Conservation (phyloP, 2,329 filamentous ascomycete species). For the Aspergillus sp. region DNA sequence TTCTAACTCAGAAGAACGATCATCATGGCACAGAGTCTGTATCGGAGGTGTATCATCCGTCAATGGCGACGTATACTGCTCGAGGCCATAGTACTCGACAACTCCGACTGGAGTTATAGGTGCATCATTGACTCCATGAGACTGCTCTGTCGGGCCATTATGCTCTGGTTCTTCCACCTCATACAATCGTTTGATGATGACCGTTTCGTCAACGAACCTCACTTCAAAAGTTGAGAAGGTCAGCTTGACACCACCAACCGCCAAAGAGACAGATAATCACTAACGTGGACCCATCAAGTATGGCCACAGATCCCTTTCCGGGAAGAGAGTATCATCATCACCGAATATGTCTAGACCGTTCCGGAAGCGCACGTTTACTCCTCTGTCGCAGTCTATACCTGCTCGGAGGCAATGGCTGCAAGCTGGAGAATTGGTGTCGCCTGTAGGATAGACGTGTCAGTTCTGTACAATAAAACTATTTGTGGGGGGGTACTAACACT, state of each 20-base stretch:
- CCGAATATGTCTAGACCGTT: slow-evolving; percentile 18
- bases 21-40: background rate
- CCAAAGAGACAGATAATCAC: background rate
- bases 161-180: background rate
- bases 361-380: slow-evolving; percentile 25
- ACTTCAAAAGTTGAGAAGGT: slow-evolving; percentile 13
- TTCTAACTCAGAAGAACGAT: background rate
- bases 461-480: too few relatives aligned
- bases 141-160: too few relatives aligned
- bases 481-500: slow-evolving; percentile 16
- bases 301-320: slow-evolving; percentile 19
- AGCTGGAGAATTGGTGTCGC: slow-evolving; percentile 17
- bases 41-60: background rate
- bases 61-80: background rate
- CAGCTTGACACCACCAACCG: background rate
- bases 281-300: slow-evolving; percentile 20
- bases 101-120: too few relatives aligned
- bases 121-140: too few relatives aligned
- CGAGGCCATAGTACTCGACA: background rate
- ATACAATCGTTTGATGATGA: background rate
- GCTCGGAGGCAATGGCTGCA: slow-evolving; percentile 23
- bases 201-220: slow-evolving; percentile 27
- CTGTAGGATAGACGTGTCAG: slow-evolving; percentile 8
- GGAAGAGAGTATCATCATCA: slow-evolving; percentile 18
- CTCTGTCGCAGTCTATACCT: slow-evolving; percentile 20